Evolutionary conservation across 2,329 filamentous ascomycete species (phyloP), one percentile per base, ranked within the genome.

Genomic region (Decorospora gaudefroyi): DNA sequence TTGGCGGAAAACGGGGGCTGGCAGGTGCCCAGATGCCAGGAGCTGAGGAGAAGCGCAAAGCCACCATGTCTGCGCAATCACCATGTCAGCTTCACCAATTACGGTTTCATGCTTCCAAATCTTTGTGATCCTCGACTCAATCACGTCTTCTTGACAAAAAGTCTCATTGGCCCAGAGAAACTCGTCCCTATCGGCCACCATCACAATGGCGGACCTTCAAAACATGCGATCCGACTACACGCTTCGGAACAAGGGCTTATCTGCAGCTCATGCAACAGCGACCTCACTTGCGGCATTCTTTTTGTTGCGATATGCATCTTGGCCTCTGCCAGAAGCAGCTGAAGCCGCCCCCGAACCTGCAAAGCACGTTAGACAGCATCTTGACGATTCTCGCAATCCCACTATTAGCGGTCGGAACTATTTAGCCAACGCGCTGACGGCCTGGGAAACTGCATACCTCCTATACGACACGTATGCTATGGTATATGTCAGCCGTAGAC

Each of bases 201-300:
- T n/a, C n/a, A n/a, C n/a, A n/a, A n/a, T n/a, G n/a, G n/a, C n/a
- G n/a, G n/a, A n/a, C n/a, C n/a, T n/a, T n/a, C n/a, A n/a, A n/a
- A n/a, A n/a, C n/a, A n/a, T n/a, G n/a, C n/a, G n/a, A n/a, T n/a
- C n/a, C n/a, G n/a, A n/a, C n/a, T n/a, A n/a, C n/a, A n/a, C n/a
- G n/a, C n/a, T n/a, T n/a, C n/a, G n/a, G n/a, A n/a, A 34, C 12
- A 34, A 34, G 19, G 31, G 18, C 10, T n/a, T 34, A 3, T 34
- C 31, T 13, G 17, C 31, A 34, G 31, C 31, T 17, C 31, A 34
- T 34, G 31, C 31, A n/a, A 34, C 31, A 21, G 8, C 31, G 6
- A 21, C 31, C 16, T 34, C 31, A 2, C 21, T 34, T 19, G 5
- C 4, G 12, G 31, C 31, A 22, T 34, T 34, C 4, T 18, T 34